phyloP scores from a whole-genome alignment of 2,329 filamentous ascomycete genomes.

The Myotisia sp. region DNA sequence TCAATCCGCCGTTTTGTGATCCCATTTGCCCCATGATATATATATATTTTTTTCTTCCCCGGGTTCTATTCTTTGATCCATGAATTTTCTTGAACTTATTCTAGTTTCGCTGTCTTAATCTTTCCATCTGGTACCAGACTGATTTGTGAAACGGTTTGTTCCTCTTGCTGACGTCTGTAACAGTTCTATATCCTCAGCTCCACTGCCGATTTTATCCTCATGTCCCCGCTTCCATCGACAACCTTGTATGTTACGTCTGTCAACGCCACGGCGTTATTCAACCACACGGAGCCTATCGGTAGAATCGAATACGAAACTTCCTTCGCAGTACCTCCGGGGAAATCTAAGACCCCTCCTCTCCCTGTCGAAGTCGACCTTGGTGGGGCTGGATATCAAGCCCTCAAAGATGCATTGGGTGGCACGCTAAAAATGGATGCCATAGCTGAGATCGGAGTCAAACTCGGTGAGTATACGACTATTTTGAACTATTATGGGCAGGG shows the following conservation, averaged over 20 bases:
- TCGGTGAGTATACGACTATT: conserved; percentile 60
- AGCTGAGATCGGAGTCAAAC: conserved; percentile 58
- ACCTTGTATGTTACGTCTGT: conserved; percentile 64
- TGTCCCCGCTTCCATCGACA: conserved; percentile 60
- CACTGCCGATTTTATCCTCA: conserved; percentile 68
- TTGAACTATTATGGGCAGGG: conserved; percentile 57
- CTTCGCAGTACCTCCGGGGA: conserved; percentile 63
- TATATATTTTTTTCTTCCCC: background rate
- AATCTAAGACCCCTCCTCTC: conserved; percentile 56
- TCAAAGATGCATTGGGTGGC: conserved; percentile 68
- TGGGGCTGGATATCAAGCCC: conserved; percentile 67
- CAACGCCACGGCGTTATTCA: conserved; percentile 75
- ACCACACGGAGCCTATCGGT: conserved; percentile 63
- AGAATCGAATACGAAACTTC: conserved; percentile 59
- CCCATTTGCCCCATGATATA: background rate
- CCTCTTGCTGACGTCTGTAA: background rate
- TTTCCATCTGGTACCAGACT: background rate
- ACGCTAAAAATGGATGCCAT: conserved; percentile 61
- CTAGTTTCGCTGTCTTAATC: background rate
- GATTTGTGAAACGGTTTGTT: background rate
- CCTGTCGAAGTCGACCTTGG: conserved; percentile 69
- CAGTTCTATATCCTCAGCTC: conserved; percentile 69
- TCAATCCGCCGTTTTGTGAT: conserved; percentile 6
- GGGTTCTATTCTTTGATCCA: too few relatives aligned
- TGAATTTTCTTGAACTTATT: too few relatives aligned